Evolutionary conservation across 176 grass and related monocot species (phyloP), one percentile per base, ranked within the genome.

Genomic region (Microstegium vimineum): DNA sequence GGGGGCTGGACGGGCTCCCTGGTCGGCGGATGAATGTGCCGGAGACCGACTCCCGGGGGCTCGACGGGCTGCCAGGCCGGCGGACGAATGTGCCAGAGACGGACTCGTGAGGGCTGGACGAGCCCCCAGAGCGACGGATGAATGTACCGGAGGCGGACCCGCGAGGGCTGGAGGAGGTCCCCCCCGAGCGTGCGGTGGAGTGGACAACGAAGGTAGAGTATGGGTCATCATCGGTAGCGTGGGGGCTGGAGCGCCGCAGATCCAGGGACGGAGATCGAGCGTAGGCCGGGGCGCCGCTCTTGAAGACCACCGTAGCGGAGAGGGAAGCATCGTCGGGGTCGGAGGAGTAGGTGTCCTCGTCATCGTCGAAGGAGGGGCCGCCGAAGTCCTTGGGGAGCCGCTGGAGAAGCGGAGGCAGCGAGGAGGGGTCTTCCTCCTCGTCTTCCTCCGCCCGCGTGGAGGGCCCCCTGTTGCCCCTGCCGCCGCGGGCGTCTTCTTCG

Each of bases 331-430:
- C 89, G 26, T 91, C 91, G 1, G 60, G 75, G 35, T 91, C 90
- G 4, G 81, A 87, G 31, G 83, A 93, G 73, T 86, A 87, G 30
- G 90, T 82, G 60, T 86, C 87, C 17, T 97, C 94, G 31, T 93
- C 88, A 4, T 98, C 93, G 73, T 99, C 96, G 85, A 93, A 93
- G 67, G 90, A 91, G 37, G 87, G 87, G 25, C 90, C 90, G 63
- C 96, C 96, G 76, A 99, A 99, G 89, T 99, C 96, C 91, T 99
- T 99, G 76, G 96, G 96, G 30, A 99, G 82, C 75, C 96, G 96
- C 87, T 99, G 93, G 82, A 99, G 90, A 82, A 99, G 96, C 56
- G 96, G 96, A 80, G 96, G 96, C 81, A 99, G 96, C 23, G 90
- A 94, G 14, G 93, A 91, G 42, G 89, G 87, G 81, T 94, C 92